Evolutionary conservation across 202 grass and related monocot species (phyloP).

Genomic region (Dendrocalamus latiflorus): DNA sequence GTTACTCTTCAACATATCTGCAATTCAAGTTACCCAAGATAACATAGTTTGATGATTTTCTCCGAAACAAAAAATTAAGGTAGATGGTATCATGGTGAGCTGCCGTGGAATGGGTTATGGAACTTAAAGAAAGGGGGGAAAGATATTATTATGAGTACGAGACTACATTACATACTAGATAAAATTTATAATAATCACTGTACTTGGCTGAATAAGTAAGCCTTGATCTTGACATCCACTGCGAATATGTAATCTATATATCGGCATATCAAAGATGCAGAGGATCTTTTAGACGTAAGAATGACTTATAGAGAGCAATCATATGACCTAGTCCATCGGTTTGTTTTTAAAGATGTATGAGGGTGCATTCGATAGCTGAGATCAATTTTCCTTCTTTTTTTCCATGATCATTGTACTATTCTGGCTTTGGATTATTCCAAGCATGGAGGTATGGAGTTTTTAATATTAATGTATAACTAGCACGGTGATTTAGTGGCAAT

Average conservation of each 20-base stretch:
- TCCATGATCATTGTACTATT: not conserved
- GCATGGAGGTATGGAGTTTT: not conserved
- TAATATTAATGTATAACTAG: not conserved
- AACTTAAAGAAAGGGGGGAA: not conserved
- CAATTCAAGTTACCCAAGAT: not conserved
- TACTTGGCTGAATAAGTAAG: conserved; percentile 4
- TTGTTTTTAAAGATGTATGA: not conserved
- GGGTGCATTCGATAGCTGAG: not conserved
- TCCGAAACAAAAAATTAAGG: not conserved
- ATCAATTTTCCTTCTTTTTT: no score
- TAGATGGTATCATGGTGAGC: not conserved
- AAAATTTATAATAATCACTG: not conserved
- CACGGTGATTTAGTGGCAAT: no score
- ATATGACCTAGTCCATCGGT: not conserved
- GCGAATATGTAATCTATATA: conserved; percentile 21
- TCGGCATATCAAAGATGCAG: conserved; percentile 19
- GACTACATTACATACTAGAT: not conserved
- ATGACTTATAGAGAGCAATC: not conserved
- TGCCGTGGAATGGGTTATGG: not conserved
- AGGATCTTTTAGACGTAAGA: conserved; percentile 18
- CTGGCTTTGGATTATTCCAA: conserved; percentile 6
- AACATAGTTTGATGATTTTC: not conserved
- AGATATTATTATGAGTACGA: not conserved
- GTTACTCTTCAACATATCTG: not conserved
- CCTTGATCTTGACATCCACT: not conserved